These are phyloP conservation scores for Trypanosoma platydactyli DNA, from an alignment of 208 protist genomes.

Conservation along the genomic window DNA sequence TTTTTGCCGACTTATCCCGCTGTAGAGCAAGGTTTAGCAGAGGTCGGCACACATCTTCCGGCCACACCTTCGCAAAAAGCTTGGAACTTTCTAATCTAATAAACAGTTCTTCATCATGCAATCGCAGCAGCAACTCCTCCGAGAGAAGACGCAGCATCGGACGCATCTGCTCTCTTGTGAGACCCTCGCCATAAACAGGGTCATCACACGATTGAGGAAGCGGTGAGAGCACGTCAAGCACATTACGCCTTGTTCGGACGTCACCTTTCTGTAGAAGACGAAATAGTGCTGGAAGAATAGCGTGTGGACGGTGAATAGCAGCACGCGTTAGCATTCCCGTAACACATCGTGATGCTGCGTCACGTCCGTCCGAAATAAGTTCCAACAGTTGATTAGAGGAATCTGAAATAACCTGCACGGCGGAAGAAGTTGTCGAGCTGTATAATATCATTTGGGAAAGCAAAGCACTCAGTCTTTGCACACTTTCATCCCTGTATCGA, in stretches of 20 bases:
- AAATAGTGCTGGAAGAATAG: slow-evolving; percentile 73
- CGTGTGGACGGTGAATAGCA: slow-evolving; percentile 58
- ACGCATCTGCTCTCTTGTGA: slow-evolving; percentile 33
- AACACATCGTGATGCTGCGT: slow-evolving; percentile 69
- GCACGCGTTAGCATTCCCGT: slow-evolving; percentile 62
- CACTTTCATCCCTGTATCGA: slow-evolving; percentile 43
- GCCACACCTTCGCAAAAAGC: slow-evolving; percentile 78
- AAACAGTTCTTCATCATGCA: slow-evolving; percentile 78
- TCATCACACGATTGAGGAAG: slow-evolving; percentile 41
- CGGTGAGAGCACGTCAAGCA: slow-evolving; percentile 64
- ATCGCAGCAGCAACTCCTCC: slow-evolving; percentile 67
- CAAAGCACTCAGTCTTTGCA: slow-evolving; percentile 61
- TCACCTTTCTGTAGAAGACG: slow-evolving; percentile 62
- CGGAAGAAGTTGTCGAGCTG: slow-evolving; percentile 25
- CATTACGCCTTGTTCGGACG: slow-evolving; percentile 52
- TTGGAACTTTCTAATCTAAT: slow-evolving; percentile 61
- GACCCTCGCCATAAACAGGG: slow-evolving; percentile 2
- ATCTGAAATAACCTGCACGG: slow-evolving; percentile 37
- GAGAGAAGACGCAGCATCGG: slow-evolving; percentile 64
- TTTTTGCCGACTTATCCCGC: slow-evolving; percentile 44
- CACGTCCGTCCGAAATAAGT: slow-evolving; percentile 58
- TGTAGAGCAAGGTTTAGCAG: slow-evolving; percentile 59
- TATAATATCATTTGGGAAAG: slow-evolving; percentile 64
- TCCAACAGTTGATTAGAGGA: slow-evolving; percentile 79
- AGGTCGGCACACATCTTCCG: slow-evolving; percentile 67